Percentiles rank a stretch among this genome's conserved stretches.
These are phyloP conservation scores for Penicillium sp. DNA, from an alignment of 2,329 filamentous ascomycete genomes.

Conservation along the genomic window DNA sequence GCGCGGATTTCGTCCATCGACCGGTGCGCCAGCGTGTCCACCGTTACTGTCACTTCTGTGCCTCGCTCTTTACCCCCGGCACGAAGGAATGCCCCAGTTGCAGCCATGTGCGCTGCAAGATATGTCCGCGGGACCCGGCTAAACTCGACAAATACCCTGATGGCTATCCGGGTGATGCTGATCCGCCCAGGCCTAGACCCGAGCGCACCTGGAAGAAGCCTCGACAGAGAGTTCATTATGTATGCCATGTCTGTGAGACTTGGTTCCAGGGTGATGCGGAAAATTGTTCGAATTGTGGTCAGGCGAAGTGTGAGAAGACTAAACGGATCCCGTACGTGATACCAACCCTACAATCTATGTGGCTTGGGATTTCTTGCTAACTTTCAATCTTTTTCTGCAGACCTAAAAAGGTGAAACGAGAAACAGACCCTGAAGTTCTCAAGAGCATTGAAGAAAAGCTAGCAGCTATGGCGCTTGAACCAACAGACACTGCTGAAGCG, in stretches of 20 bases:
- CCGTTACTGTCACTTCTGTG: slow-evolving; percentile 67
- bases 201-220: slow-evolving; percentile 34
- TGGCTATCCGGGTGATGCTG: slow-evolving; percentile 39
- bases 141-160: slow-evolving; percentile 39
- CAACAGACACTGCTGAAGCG: background rate
- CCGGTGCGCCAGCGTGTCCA: slow-evolving; percentile 64
- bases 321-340: slow-evolving; percentile 37
- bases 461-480: slow-evolving; percentile 16
- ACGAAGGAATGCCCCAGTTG: slow-evolving; percentile 60
- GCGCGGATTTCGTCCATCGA: slow-evolving; percentile 63
- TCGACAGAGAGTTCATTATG: slow-evolving; percentile 34
- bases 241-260: slow-evolving; percentile 35
- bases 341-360: background rate
- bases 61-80: slow-evolving; percentile 51
- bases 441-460: slow-evolving; percentile 35
- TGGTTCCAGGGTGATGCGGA: slow-evolving; percentile 27
- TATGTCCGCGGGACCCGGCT: slow-evolving; percentile 66
- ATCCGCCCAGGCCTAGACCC: slow-evolving; percentile 28
- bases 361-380: slow-evolving; percentile 4
- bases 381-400: slow-evolving; percentile 17
- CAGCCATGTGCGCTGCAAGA: slow-evolving; percentile 64
- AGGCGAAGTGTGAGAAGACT: slow-evolving; percentile 36
- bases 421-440: slow-evolving; percentile 34
- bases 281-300: slow-evolving; percentile 33
- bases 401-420: slow-evolving; percentile 34